Evolutionary conservation across 768 basidiomycete genomes (phyloP).

Genomic region (Russula compacta): DNA sequence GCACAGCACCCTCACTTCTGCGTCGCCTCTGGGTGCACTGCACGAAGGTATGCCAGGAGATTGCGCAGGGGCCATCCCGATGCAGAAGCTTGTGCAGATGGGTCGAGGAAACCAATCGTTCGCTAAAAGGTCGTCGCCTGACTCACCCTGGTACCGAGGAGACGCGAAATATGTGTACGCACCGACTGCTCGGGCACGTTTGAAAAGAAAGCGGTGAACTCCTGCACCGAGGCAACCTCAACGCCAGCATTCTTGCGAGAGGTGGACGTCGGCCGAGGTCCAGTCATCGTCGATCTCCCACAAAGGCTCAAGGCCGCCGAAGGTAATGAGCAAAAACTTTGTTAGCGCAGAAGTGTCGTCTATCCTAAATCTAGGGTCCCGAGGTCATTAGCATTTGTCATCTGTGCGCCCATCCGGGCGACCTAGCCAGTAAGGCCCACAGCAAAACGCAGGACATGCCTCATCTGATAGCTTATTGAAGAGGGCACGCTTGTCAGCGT

Average conservation of each 20-base stretch:
- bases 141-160: neutral
- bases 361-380: conserved; percentile 57
- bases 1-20: conserved; percentile 54
- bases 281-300: conserved; percentile 79
- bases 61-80: conserved; percentile 92
- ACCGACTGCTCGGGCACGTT: conserved; percentile 35
- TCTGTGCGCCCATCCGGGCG: neutral
- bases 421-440: neutral
- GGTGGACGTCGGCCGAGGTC: conserved; percentile 37
- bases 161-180: conserved; percentile 24
- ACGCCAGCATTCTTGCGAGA: conserved; percentile 31
- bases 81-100: conserved; percentile 52
- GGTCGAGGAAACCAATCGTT: conserved; percentile 44
- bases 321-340: conserved; percentile 84
- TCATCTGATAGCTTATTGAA: conserved; percentile 66
- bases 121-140: conserved; percentile 19
- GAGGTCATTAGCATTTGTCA: neutral
- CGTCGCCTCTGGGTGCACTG: conserved; percentile 43
- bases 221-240: conserved; percentile 45
- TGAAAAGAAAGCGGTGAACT: conserved; percentile 50
- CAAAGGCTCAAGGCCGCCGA: conserved; percentile 91
- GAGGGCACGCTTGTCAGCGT: conserved; percentile 78
- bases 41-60: conserved; percentile 71
- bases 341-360: conserved; percentile 51
- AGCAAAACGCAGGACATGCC: conserved; percentile 32